These are phyloP conservation scores for Trichosporon sp. DNA, from an alignment of 1,284 basidiomycete genomes.

Conservation along the genomic window DNA sequence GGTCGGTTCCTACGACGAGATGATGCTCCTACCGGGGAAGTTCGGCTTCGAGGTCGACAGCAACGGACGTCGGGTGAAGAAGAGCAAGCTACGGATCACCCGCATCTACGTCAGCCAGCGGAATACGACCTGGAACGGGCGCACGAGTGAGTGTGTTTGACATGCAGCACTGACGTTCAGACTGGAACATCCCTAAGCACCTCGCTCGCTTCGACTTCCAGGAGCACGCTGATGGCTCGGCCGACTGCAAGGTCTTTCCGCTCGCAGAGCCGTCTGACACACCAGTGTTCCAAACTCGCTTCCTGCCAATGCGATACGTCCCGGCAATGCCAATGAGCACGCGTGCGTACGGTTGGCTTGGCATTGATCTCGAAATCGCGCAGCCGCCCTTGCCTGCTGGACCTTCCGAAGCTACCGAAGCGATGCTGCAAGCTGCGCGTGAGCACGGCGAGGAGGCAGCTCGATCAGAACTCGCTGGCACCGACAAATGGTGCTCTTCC, in stretches of 20 bases:
- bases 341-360: not conserved
- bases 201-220: slow-evolving; percentile 7
- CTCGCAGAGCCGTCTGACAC: not conserved
- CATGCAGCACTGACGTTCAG: not conserved
- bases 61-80: not conserved
- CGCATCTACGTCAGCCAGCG: slow-evolving; percentile 12
- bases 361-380: slow-evolving; percentile 1
- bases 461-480: not conserved
- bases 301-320: not conserved
- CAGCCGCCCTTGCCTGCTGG: slow-evolving; percentile 6
- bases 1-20: slow-evolving; percentile 7
- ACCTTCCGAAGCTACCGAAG: not conserved
- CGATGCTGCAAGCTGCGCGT: not conserved
- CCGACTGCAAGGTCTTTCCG: slow-evolving; percentile 4
- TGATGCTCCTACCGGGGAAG: slow-evolving; percentile 8
- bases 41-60: slow-evolving; percentile 1
- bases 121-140: slow-evolving; percentile 9
- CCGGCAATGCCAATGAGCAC: slow-evolving; percentile 7
- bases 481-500: slow-evolving; percentile 6
- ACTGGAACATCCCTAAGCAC: slow-evolving; percentile 14
- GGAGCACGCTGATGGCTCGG: slow-evolving; percentile 1
- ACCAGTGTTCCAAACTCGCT: slow-evolving; percentile 3
- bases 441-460: not conserved
- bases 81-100: slow-evolving; percentile 4
- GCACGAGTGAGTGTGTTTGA: slow-evolving; percentile 3